Base-by-base conservation (phyloP, 306 rosid genomes). In the Corylus avellana region DNA sequence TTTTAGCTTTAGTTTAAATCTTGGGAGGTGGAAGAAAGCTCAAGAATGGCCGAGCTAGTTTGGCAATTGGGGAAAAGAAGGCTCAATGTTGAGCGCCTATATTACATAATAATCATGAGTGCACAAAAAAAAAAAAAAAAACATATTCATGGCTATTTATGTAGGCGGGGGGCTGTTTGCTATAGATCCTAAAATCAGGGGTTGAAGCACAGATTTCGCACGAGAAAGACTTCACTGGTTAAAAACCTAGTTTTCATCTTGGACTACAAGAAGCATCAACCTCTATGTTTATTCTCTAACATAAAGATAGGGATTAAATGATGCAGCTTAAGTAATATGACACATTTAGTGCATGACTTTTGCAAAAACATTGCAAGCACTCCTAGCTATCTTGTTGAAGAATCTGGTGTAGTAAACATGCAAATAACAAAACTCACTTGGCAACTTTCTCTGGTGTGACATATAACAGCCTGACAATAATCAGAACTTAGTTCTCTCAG, bases 381-480 rank as follows among this genome's bases (percentile, higher is more conserved):
- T 42, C 46, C 46, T 42, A 42, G 46, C 46, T 42, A 5, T 42
- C 46, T 39, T 42, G 46, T 42, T 42, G 46, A 42, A 42, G 46
- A 42, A 5, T 42, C 46, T 42, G 46, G 46, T 5, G 46, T 39
- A 59, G 42, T 55, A 76, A 37, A 42, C 48, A 39, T 8, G 78
- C 70, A 73, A 64, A 78, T 63, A 50, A 84, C 3, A 69, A 20
- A 50, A 86, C 98, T 85, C 81, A 91, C 99, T 53, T 91, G 27
- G 96, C 99, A 95, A 95, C 92, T 87, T 95, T 95, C 84, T 95
- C 99, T 1, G 99, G 99, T 72, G 98, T 95, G 77, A 95, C 97
- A 78, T 95, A 95, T 74, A 95, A 88, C 75, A 95, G 85, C 91
- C 87, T 91, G 91, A 80, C 89, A 90, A 76, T 78, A 76, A 73